A percentile compares a stretch with the other conserved stretches of the same genome.
Conservation (phyloP, 345 rosid species). For the Eucalyptus erythrocorys region DNA sequence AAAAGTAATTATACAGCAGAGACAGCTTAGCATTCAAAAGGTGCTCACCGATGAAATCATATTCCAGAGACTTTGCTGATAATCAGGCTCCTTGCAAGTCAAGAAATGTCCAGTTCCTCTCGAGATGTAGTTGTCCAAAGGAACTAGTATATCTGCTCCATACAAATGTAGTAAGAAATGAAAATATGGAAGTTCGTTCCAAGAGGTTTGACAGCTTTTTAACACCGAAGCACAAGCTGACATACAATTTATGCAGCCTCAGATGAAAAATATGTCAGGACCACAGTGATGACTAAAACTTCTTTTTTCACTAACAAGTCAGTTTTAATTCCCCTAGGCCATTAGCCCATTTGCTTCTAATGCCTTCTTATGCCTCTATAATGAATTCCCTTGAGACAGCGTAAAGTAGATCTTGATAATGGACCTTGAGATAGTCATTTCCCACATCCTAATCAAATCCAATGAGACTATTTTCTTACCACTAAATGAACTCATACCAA, state of each 20-base stretch:
- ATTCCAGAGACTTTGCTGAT: conserved; percentile 92
- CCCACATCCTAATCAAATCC: background rate
- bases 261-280: background rate
- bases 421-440: background rate
- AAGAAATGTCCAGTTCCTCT: conserved; percentile 92
- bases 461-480: background rate
- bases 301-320: background rate
- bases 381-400: background rate
- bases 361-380: background rate
- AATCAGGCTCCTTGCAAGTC: conserved; percentile 81
- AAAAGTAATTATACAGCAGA: background rate
- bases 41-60: conserved; percentile 88
- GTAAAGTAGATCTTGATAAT: background rate
- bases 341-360: background rate
- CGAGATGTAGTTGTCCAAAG: conserved; percentile 92
- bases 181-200: background rate
- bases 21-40: background rate
- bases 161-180: background rate
- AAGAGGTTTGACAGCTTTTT: background rate
- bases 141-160: conserved; percentile 83
- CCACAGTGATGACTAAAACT: background rate
- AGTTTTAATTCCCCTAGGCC: background rate
- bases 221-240: background rate
- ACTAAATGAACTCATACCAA: background rate
- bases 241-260: background rate